A percentile compares a stretch with the other conserved stretches of the same genome.
Conservation (phyloP, 2,329 filamentous ascomycete genomes). For the Pseudogymnoascus sp. region DNA sequence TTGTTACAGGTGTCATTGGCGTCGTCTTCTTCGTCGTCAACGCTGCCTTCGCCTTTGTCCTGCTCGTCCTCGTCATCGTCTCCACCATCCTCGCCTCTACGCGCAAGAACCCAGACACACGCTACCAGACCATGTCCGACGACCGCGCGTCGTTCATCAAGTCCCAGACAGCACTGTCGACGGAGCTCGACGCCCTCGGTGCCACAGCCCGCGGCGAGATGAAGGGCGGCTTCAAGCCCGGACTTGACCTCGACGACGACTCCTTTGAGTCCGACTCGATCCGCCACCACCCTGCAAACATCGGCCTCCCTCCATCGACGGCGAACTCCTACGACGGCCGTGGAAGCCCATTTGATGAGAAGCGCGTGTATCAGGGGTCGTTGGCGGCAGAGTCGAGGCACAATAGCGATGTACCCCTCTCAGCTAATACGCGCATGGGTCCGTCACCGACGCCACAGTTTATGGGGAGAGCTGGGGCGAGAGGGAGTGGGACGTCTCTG, state of each 20-base stretch:
- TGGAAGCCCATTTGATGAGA: conserved; percentile 21
- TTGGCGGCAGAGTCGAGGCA: conserved; percentile 25
- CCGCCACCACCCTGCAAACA: conserved; percentile 37
- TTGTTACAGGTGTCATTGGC: conserved; percentile 83
- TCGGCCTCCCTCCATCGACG: conserved; percentile 28
- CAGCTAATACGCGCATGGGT: conserved; percentile 19
- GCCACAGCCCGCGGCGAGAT: conserved; percentile 82
- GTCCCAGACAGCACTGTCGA: conserved; percentile 63
- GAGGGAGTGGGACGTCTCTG: conserved; percentile 25
- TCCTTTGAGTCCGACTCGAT: conserved; percentile 57
- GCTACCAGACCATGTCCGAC: conserved; percentile 94
- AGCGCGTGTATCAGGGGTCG: conserved; percentile 22
- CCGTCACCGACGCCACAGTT: conserved; percentile 16
- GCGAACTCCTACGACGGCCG: conserved; percentile 36
- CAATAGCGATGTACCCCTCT: conserved; percentile 19
- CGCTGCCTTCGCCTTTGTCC: conserved; percentile 72
- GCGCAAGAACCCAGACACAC: conserved; percentile 88
- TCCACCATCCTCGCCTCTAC: conserved; percentile 74
- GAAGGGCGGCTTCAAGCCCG: conserved; percentile 53
- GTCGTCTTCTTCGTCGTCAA: conserved; percentile 86
- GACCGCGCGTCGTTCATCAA: conserved; percentile 97
- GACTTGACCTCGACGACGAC: conserved; percentile 62
- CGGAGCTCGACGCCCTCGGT: conserved; percentile 83
- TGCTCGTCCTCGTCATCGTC: conserved; percentile 75
- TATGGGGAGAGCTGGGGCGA: conserved; percentile 26